Conservation (phyloP, 1,284 basidiomycete species). For the Boletus hoseneyae region DNA sequence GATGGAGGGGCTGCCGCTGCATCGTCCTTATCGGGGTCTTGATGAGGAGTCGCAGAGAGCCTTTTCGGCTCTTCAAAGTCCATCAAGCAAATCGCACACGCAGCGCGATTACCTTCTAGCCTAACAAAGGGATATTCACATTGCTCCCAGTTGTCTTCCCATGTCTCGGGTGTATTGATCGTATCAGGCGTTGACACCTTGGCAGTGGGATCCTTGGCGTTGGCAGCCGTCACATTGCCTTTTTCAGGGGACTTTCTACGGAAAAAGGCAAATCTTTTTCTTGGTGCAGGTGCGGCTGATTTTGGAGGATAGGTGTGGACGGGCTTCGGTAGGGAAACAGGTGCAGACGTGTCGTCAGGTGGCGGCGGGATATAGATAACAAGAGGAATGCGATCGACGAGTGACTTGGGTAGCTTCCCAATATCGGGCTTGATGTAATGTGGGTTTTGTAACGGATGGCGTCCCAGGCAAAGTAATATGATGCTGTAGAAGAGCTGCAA, state of each 20-base stretch:
- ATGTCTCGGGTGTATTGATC: constrained; percentile 42
- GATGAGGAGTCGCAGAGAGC: constrained; percentile 29
- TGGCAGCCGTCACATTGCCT: constrained; percentile 18
- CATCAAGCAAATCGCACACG: constrained; percentile 77
- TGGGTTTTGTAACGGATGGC: constrained; percentile 71
- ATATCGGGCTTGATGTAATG: constrained; percentile 71
- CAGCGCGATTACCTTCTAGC: constrained; percentile 73
- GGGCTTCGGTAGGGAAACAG: constrained; percentile 41
- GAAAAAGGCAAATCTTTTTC: constrained; percentile 53
- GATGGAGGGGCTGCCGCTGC: constrained; percentile 8
- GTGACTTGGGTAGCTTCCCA: constrained; percentile 61
- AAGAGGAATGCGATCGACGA: constrained; percentile 74
- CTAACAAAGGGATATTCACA: constrained; percentile 61
- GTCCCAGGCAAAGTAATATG: constrained; percentile 68
- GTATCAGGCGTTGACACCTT: constrained; percentile 23
- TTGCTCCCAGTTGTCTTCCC: constrained; percentile 56
- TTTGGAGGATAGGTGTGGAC: constrained; percentile 60
- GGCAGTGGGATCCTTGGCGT: constrained; percentile 16
- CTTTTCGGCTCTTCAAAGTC: constrained; percentile 75
- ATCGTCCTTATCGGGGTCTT: constrained; percentile 21
- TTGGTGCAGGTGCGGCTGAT: constrained; percentile 28
- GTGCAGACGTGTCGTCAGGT: constrained; percentile 45
- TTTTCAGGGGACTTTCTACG: constrained; percentile 32
- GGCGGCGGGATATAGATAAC: constrained; percentile 80
- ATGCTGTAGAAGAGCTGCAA: constrained; percentile 70